Evolutionary conservation across 2,329 filamentous ascomycete genomes (phyloP), one percentile per base, ranked within the genome.

Genomic region (Ascochyta rabiei): DNA sequence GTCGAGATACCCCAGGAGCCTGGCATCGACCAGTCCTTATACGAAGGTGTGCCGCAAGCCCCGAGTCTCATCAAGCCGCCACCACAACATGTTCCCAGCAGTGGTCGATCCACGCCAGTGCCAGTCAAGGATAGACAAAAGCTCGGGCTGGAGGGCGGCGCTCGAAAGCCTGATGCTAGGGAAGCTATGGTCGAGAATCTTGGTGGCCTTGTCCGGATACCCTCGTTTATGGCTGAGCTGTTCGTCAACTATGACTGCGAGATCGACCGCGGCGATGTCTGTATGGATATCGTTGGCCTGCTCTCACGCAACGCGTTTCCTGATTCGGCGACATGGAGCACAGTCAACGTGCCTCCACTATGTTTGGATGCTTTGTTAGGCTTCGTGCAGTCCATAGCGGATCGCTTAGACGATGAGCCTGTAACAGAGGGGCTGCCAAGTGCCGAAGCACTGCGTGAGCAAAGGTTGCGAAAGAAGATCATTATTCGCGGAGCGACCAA

Each of bases 201-300:
- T 39, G 93, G 93, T 31, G 92, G 93, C 49, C 80, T 99, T 56
- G 90, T 92, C 33, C 85, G 96, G 37, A 96, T 99, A 81, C 92
- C 95, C 0, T 93, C 88, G 37, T 99, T 96, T 71, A 92, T 98
- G 86, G 87, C 89, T 10, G 96, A 99, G 74, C 82, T 99, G 7
- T 99, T 97, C 72, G 87, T 98, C 76, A 99, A 99, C 75, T 99
- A 98, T 71, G 95, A 99, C 75, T 99, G 93, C 69, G 93, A 98
- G 69, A 87, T 91, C 47, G 91, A 99, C 70, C 86, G 93, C 44
- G 88, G 88, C 46, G 95, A 99, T 77, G 79, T 99, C 5, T 99
- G 95, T 69, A 90, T 96, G 78, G 96, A 99, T 70, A 89, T 98
- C 84, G 86, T 99, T 56, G 93, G 95, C 0, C 82, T 99, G 30